phyloP scores from a whole-genome alignment of 768 basidiomycete genomes.

The Lepiota venenata region DNA sequence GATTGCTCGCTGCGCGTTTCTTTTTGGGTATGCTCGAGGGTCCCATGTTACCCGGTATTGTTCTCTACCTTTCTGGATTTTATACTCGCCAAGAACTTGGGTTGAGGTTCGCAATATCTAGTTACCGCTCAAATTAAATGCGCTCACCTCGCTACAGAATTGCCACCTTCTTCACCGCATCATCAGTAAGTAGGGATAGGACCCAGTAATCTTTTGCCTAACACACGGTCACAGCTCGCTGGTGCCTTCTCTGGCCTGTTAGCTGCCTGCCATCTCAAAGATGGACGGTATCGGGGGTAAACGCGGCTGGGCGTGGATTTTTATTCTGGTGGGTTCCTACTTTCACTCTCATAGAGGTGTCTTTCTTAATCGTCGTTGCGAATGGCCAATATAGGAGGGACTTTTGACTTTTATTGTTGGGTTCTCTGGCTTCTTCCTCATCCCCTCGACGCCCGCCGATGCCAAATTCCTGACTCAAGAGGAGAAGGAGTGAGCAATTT shows the following conservation, averaged over 20 bases:
- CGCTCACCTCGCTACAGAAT: constrained; percentile 22
- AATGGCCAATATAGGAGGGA: constrained; percentile 26
- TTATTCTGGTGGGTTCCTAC: constrained; percentile 46
- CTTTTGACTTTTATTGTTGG: constrained; percentile 45
- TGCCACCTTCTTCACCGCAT: constrained; percentile 33
- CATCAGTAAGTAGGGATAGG: constrained; percentile 23
- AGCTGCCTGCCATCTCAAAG: constrained; percentile 46
- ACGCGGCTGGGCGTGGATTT: constrained; percentile 61
- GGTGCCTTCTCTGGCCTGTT: constrained; percentile 60
- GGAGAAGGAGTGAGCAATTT: constrained; percentile 30
- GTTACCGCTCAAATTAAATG: not conserved
- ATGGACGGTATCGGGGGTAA: constrained; percentile 42
- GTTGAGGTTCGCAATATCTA: constrained; percentile 16
- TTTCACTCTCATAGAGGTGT: constrained; percentile 20
- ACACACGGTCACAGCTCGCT: constrained; percentile 17
- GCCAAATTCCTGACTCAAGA: constrained; percentile 33
- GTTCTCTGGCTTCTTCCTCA: constrained; percentile 32
- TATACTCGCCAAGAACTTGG: constrained; percentile 27
- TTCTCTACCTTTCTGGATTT: constrained; percentile 35
- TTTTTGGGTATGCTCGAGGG: constrained; percentile 55
- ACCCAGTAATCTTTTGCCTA: not conserved
- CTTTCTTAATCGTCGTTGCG: not conserved
- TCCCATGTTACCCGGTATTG: constrained; percentile 30
- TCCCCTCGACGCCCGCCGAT: constrained; percentile 33
- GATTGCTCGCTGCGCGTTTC: constrained; percentile 45